Evolutionary conservation across 2,329 filamentous ascomycete species (phyloP).

Genomic region (Colletotrichum paranaense): DNA sequence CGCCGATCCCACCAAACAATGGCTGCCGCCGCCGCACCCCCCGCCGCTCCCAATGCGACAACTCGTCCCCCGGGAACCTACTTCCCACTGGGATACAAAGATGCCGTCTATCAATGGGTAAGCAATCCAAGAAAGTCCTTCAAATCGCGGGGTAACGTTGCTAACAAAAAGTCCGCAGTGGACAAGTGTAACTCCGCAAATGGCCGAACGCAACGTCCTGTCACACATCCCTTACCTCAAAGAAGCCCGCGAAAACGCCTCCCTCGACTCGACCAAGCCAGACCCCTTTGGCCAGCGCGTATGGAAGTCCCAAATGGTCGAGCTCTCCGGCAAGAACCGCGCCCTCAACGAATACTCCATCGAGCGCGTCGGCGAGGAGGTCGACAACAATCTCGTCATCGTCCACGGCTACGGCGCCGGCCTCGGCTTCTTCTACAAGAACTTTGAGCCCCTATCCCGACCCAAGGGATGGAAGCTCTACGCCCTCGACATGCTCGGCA

Average conservation of each 20-base stretch:
- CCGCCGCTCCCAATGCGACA: conserved; percentile 26
- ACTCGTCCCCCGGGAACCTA: conserved; percentile 51
- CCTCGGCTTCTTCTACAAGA: conserved; percentile 98
- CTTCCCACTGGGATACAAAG: conserved; percentile 92
- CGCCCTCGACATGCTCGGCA: conserved; percentile 60
- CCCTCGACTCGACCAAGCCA: conserved; percentile 54
- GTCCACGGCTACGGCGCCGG: conserved; percentile 97
- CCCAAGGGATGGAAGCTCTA: conserved; percentile 87
- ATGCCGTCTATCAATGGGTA: conserved; percentile 92
- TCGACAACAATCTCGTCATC: conserved; percentile 91
- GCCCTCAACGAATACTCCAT: conserved; percentile 94
- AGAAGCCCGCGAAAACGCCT: conserved; percentile 75
- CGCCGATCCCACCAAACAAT: conserved; percentile 34
- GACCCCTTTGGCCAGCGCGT: conserved; percentile 88
- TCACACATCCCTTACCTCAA: conserved; percentile 86
- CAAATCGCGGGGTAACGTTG: not conserved
- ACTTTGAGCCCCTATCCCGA: conserved; percentile 89
- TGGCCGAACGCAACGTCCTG: conserved; percentile 89
- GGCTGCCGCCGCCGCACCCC: conserved; percentile 30
- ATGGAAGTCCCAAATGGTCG: conserved; percentile 88
- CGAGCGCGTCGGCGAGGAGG: conserved; percentile 81
- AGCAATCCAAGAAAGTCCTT: conserved; percentile 44
- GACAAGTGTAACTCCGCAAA: conserved; percentile 82
- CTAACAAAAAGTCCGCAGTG: conserved; percentile 67
- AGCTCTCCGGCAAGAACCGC: conserved; percentile 85